phyloP scores from a whole-genome alignment of 129 eudicot genomes.

The Artemisia argyi region DNA sequence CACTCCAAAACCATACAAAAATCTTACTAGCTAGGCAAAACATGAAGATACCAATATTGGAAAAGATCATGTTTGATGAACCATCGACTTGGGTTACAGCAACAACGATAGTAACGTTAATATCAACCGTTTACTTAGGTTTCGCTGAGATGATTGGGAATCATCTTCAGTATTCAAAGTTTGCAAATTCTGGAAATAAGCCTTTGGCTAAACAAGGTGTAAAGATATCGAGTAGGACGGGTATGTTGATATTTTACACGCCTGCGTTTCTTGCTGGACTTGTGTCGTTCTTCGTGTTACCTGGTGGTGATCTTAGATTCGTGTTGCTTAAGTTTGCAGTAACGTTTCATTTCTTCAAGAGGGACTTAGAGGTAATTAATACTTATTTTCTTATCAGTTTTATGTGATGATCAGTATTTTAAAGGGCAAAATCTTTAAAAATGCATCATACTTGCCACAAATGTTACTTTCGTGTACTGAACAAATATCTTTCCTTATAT shows the following conservation, averaged over 20 bases:
- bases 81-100: constrained; percentile 33
- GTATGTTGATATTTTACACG: constrained; percentile 39
- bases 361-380: constrained; percentile 57
- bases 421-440: too few species aligned
- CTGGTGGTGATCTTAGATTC: constrained; percentile 41
- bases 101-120: constrained; percentile 15
- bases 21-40: not conserved
- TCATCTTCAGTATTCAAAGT: constrained; percentile 38
- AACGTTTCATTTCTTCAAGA: constrained; percentile 62
- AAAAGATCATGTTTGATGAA: constrained; percentile 26
- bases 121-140: constrained; percentile 17
- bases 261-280: constrained; percentile 44
- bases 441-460: too few species aligned
- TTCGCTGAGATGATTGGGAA: constrained; percentile 26
- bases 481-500: too few species aligned
- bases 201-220: not conserved
- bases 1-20: too few species aligned
- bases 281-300: constrained; percentile 22
- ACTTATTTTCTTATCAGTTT: not conserved
- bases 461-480: too few species aligned
- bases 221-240: constrained; percentile 35
- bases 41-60: constrained; percentile 25
- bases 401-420: not conserved
- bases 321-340: constrained; percentile 43
- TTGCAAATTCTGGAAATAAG: not conserved